phyloP scores from a whole-genome alignment of 2,329 filamentous ascomycete genomes.

The Fusarium sp. region DNA sequence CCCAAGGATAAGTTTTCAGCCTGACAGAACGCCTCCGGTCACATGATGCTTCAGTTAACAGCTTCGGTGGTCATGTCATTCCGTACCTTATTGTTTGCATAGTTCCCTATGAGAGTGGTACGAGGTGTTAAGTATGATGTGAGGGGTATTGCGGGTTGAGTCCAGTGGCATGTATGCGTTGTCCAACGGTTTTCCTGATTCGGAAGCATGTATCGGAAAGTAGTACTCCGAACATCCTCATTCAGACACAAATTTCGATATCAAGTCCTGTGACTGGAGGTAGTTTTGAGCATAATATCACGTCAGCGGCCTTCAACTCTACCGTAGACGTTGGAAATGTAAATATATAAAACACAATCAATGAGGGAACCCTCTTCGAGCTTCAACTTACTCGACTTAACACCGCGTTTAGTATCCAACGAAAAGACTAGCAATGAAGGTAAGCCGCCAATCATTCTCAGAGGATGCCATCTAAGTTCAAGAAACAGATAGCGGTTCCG shows the following conservation, averaged over 20 bases:
- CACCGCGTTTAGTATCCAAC: accelerated
- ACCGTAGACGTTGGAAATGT: too few species aligned
- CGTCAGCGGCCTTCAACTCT: neutral
- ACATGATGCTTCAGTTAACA: too few species aligned
- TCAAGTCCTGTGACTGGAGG: too few species aligned
- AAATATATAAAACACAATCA: neutral
- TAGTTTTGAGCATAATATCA: neutral
- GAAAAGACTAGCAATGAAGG: neutral
- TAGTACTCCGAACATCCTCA: neutral
- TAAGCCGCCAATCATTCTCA: too few species aligned
- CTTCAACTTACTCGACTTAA: neutral
- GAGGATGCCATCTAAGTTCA: too few species aligned
- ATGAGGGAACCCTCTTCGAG: too few species aligned
- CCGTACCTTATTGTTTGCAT: accelerated
- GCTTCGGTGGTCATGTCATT: accelerated
- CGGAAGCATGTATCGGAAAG: neutral
- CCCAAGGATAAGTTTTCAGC: too few species aligned
- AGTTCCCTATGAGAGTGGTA: accelerated
- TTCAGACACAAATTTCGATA: too few species aligned
- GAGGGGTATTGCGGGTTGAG: neutral
- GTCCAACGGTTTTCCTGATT: neutral
- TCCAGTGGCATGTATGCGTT: too few species aligned
- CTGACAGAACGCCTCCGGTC: accelerated
- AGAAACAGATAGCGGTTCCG: neutral
- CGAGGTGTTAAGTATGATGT: too few species aligned